Evolutionary conservation across 192 early-diverging fungal species (phyloP), one percentile per base, ranked within the genome.

Genomic region (Pilaira anomala): DNA sequence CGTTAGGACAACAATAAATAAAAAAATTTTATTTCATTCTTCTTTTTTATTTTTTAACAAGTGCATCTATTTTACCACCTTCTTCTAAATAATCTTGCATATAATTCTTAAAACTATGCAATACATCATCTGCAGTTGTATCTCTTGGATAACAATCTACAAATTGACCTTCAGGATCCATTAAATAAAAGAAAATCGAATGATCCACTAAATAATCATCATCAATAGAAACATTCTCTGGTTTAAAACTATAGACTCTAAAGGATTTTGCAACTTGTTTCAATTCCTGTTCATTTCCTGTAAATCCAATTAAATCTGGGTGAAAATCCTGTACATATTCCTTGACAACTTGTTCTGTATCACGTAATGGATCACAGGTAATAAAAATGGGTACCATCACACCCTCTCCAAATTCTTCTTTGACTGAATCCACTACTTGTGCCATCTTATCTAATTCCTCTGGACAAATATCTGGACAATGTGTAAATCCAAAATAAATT

Each of bases 401-500:
- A 41, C 30, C 18, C 24, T 79, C 75, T n/a, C 66, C 65, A 12
- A 55, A 40, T 57, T 62, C 53, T 14, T 63, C 56, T 18, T 69
- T 80, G 39, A 92, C 68, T 14, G 72, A 77, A 14, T 96, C 91
- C 19, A 93, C 80, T 12, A 94, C 91, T 46, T 89, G 83, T 6
- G 91, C 88, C 85, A 99, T 97, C 78, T 95, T 98, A 74, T 99
- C 95, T 42, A 99, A 79, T 76, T 99, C 97, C 66, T 98, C 97
- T 3, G 97, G 97, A 48, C 97, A 99, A 51, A 99, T 94, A 78
- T 99, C 97, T 1, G 97, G 97, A 72, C 97, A 99, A 75, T 97
- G 91, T 28, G 95, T 97, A 79, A 97, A 99, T n/a, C 97, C 97
- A 86, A 99, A 99, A 78, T 99, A 99, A 7, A 98, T 76, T 60